A percentile compares a stretch with the other conserved stretches of the same genome.
phyloP scores from a whole-genome alignment of 129 eudicot species.

The Chrysanthemum lavandulifolium region DNA sequence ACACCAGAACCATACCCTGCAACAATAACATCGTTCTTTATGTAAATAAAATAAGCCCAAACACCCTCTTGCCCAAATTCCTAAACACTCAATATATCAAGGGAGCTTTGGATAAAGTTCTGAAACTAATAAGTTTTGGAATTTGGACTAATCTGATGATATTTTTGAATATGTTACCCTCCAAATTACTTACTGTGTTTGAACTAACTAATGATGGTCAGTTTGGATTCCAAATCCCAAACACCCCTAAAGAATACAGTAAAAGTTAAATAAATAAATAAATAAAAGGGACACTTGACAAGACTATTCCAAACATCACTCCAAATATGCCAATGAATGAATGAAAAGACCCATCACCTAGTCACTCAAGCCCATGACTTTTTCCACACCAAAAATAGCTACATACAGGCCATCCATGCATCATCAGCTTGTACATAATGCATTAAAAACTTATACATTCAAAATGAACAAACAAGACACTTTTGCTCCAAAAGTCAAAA shows the following conservation, averaged over 20 bases:
- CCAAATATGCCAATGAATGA: constrained; percentile 32
- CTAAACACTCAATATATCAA: too few relatives aligned
- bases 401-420: constrained; percentile 7
- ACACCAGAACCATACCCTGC: constrained; percentile 48
- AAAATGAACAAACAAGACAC: not conserved
- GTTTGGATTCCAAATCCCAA: not conserved
- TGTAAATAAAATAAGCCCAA: too few relatives aligned
- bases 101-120: too few relatives aligned
- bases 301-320: constrained; percentile 35
- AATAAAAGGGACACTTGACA: constrained; percentile 18
- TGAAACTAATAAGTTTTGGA: too few relatives aligned
- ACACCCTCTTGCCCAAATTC: too few relatives aligned
- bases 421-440: constrained; percentile 4
- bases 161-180: too few relatives aligned
- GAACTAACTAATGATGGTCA: too few relatives aligned
- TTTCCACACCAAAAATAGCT: constrained; percentile 20
- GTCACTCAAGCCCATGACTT: not conserved
- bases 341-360: constrained; percentile 37
- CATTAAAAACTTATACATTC: constrained; percentile 6
- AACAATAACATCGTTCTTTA: constrained; percentile 11
- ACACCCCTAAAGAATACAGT: constrained; percentile 4
- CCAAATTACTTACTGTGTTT: too few relatives aligned
- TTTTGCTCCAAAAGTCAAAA: constrained; percentile 8
- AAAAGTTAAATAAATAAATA: not conserved
- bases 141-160: too few relatives aligned